Percentiles rank a stretch among this genome's conserved stretches.
Conservation (phyloP, 495 filamentous ascomycete genomes). For the Penicillium cinerascens region DNA sequence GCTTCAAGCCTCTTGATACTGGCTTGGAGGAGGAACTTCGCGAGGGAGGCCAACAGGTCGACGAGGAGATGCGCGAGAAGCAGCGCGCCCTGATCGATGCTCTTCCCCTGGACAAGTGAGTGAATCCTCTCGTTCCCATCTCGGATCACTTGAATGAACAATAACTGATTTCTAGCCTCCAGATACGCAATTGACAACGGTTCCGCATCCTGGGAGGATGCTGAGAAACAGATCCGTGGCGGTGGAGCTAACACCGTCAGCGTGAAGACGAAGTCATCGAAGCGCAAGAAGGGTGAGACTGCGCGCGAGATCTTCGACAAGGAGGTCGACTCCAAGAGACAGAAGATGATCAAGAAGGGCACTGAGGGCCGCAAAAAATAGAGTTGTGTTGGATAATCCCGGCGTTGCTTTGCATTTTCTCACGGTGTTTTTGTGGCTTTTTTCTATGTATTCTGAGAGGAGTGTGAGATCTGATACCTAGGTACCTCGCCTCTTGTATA, state of each 20-base stretch:
- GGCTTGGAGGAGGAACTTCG: slow-evolving; percentile 82
- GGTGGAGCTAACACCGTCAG: slow-evolving; percentile 71
- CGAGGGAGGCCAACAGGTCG: slow-evolving; percentile 73
- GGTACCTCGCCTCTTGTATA: slow-evolving; percentile 15
- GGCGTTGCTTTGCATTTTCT: slow-evolving; percentile 25
- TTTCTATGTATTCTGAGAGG: slow-evolving; percentile 14
- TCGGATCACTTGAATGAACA: slow-evolving; percentile 29
- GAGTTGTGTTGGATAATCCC: slow-evolving; percentile 11
- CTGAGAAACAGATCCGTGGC: slow-evolving; percentile 69
- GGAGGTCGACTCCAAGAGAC: slow-evolving; percentile 46
- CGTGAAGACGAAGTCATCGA: slow-evolving; percentile 68
- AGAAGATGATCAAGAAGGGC: slow-evolving; percentile 51
- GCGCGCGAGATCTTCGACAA: slow-evolving; percentile 50
- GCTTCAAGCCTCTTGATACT: slow-evolving; percentile 65
- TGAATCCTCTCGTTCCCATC: slow-evolving; percentile 9
- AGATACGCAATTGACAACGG: slow-evolving; percentile 81
- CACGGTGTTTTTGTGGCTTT: slow-evolving; percentile 20
- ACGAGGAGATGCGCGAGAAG: slow-evolving; percentile 66
- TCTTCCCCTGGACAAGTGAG: slow-evolving; percentile 84
- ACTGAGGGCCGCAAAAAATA: slow-evolving; percentile 46
- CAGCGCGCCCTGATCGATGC: slow-evolving; percentile 85
- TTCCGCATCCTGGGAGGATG: slow-evolving; percentile 70
- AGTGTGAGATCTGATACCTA: slow-evolving; percentile 7
- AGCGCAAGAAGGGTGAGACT: slow-evolving; percentile 74
- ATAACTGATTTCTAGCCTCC: slow-evolving; percentile 42